These are phyloP conservation scores for Lobosporangium transversale DNA, from an alignment of 192 early-diverging fungal genomes.

Conservation along the genomic window DNA sequence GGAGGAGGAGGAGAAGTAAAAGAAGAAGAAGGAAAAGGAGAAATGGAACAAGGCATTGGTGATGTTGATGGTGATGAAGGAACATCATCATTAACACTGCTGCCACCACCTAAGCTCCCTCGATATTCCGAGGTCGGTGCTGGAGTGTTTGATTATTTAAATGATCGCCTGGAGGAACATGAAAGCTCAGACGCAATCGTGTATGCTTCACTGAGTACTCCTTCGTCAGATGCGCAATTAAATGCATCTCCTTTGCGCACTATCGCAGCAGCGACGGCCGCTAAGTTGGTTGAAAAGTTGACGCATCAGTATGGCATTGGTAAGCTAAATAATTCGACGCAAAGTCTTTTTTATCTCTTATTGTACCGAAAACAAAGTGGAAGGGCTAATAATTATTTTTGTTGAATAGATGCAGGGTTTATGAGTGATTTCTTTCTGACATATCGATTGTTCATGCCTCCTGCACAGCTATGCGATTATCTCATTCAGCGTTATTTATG, in stretches of 20 bases:
- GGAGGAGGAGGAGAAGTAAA: neutral
- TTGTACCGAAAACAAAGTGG: neutral
- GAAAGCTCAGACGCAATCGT: conserved; percentile 51
- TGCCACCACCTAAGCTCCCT: conserved; percentile 19
- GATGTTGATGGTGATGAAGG: neutral
- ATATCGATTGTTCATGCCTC: conserved; percentile 61
- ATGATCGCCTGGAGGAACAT: too few species aligned
- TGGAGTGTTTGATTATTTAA: conserved; percentile 53
- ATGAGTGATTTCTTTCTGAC: conserved; percentile 66
- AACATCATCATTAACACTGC: neutral
- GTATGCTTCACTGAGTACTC: conserved; percentile 29
- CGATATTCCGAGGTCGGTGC: conserved; percentile 54
- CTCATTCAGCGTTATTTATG: conserved; percentile 64
- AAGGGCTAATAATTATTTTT: conserved; percentile 1
- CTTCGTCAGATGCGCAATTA: neutral
- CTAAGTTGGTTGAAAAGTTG: conserved; percentile 65
- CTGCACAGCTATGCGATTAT: conserved; percentile 62
- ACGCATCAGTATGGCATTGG: conserved; percentile 59
- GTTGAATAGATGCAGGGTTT: conserved; percentile 58
- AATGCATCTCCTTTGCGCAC: conserved; percentile 7
- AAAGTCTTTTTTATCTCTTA: neutral
- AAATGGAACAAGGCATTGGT: too few species aligned
- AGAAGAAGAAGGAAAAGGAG: too few species aligned
- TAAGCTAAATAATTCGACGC: conserved; percentile 14
- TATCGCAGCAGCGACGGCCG: conserved; percentile 60